Evolutionary conservation across 2,329 filamentous ascomycete species (phyloP), one percentile per base, ranked within the genome.

Genomic region (Coniochaeta prunicola): DNA sequence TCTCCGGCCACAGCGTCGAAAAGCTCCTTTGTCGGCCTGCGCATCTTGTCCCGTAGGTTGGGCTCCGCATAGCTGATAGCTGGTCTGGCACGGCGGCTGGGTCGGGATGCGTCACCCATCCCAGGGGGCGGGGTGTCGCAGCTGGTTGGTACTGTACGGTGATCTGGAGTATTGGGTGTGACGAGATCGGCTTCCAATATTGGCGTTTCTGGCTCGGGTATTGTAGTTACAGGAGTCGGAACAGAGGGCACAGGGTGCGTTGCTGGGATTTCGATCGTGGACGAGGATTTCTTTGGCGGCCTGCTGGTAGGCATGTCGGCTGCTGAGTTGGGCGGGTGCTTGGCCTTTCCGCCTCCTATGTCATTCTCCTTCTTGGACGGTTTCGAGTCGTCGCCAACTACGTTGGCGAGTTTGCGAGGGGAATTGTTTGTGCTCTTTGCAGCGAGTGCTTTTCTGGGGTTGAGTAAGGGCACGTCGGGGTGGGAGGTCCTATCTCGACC

Each of bases 31-130:
- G 87, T 89, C 24, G 90, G 89, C 60, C 90, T 82, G 60, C 90
- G 83, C 90, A 94, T 92, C 74, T 94, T 94, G 68, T 87, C 88
- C 62, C 88, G 82, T 45, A 94, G 77, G 66, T 89, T 93, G 1
- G 90, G 90, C 70, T 93, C 89, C 12, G 89, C 88, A 70, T 94
- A 94, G 75, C 89, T 93, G 61, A 94, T 82, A 56, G 85, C 80
- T 12, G 83, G 76, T 65, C 88, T 80, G 54, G 84, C 83, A 63
- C 90, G 82, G 64, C 90, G 79, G 64, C 86, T 88, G 24, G 84
- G 82, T 50, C 90, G 81, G 30, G 82, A 78, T 30, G 81, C 81
- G 64, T 88, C 82, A 56, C 81, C 79, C 36, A 72, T 77, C 17
- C 75, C 70, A 4, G 84, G 84, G 4, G 85, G 85, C 2, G 85